These are phyloP conservation scores for Apiosordaria backusii DNA, from an alignment of 495 filamentous ascomycete species.

Conservation along the genomic window DNA sequence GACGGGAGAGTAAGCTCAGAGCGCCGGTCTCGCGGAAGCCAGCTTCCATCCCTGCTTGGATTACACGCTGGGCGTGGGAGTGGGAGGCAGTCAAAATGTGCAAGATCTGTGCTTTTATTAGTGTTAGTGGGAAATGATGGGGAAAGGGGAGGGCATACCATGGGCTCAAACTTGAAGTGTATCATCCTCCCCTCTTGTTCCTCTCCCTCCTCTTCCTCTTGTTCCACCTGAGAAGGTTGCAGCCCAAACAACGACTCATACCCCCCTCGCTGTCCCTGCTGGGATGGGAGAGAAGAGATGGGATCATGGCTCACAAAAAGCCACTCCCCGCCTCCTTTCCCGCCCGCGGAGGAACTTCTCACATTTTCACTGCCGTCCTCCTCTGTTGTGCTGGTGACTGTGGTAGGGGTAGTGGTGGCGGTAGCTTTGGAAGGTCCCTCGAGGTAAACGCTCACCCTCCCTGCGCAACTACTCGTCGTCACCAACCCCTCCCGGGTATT, in stretches of 20 bases:
- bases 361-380: background rate
- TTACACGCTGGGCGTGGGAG: constrained; percentile 64
- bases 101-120: constrained; percentile 61
- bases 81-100: constrained; percentile 76
- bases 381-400: background rate
- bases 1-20: constrained; percentile 33
- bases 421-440: constrained; percentile 58
- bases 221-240: background rate
- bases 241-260: constrained; percentile 18
- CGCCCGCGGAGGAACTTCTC: constrained; percentile 49
- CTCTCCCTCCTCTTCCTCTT: background rate
- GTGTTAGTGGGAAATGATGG: background rate
- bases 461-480: constrained; percentile 89
- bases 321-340: constrained; percentile 81
- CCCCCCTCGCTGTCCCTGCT: constrained; percentile 21
- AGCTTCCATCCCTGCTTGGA: constrained; percentile 69
- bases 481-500: constrained; percentile 71
- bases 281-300: constrained; percentile 29
- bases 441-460: constrained; percentile 77
- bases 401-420: background rate
- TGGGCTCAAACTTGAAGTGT: constrained; percentile 90
- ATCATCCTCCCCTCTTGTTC: constrained; percentile 57
- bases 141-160: constrained; percentile 56
- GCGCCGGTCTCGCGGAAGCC: constrained; percentile 91
- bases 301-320: constrained; percentile 83